phyloP scores from a whole-genome alignment of 176 grass and related monocot genomes.

The Cenchrus fungigraminus region DNA sequence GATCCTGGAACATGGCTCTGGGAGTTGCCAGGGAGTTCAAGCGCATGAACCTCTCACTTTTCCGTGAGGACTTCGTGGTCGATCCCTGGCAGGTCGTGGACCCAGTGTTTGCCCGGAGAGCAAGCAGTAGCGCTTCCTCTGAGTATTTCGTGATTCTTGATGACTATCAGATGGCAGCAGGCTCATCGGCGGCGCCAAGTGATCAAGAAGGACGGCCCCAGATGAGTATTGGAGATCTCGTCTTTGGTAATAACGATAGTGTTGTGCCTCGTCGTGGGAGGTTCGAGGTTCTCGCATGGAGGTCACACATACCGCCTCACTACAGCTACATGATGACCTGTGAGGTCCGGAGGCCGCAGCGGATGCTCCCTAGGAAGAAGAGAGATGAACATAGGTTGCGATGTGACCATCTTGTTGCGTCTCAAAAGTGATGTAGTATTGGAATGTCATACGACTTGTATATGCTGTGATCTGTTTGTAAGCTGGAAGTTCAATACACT shows the following conservation, averaged over 20 bases:
- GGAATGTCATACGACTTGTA: too few relatives aligned
- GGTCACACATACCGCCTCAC: conserved; percentile 31
- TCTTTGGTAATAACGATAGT: not conserved
- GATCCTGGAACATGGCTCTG: conserved; percentile 11
- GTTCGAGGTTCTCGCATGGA: conserved; percentile 21
- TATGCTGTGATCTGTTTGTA: too few relatives aligned
- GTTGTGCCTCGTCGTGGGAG: not conserved
- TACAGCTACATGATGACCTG: not conserved
- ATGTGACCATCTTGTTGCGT: not conserved
- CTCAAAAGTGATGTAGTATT: too few relatives aligned
- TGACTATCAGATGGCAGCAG: not conserved
- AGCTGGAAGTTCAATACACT: too few relatives aligned
- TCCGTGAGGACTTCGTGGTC: not conserved
- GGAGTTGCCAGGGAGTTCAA: not conserved
- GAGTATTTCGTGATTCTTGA: conserved; percentile 13
- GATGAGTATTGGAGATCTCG: not conserved
- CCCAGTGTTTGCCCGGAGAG: not conserved
- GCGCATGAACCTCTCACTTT: not conserved
- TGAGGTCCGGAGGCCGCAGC: not conserved
- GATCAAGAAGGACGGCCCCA: too few relatives aligned
- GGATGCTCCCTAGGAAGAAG: conserved; percentile 3
- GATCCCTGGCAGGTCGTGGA: not conserved
- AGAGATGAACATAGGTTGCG: not conserved
- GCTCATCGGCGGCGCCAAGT: not conserved
- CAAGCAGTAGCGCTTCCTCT: not conserved